Conservation (phyloP, 2,329 filamentous ascomycete species). For the Colletotrichum lindemuthianum region DNA sequence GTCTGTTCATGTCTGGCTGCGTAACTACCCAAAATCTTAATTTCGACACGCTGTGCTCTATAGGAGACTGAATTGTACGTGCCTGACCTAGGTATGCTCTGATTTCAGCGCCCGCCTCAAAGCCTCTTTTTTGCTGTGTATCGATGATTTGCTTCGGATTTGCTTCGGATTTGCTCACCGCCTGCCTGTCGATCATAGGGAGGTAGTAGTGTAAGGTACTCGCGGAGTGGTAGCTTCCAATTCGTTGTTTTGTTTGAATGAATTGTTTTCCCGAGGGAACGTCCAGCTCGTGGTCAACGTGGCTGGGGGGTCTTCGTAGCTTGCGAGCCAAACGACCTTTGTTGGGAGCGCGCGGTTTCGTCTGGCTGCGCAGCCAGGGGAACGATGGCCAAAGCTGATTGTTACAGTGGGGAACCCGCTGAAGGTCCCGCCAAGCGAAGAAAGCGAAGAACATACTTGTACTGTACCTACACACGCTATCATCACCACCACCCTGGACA, state of each 20-base stretch:
- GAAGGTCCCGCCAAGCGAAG: slow-evolving; percentile 3
- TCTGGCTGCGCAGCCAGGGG: background rate
- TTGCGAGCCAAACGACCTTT: slow-evolving; percentile 17
- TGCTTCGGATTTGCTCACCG: too few relatives aligned
- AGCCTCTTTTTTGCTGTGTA: background rate
- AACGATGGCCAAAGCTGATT: background rate
- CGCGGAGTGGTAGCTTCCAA: too few relatives aligned
- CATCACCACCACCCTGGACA: too few relatives aligned
- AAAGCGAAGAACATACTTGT: background rate
- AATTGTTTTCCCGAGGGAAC: background rate
- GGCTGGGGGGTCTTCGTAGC: background rate
- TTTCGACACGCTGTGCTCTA: too few relatives aligned
- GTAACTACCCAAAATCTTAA: too few relatives aligned
- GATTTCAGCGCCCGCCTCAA: background rate
- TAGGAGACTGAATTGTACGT: too few relatives aligned
- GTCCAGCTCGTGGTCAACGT: slow-evolving; percentile 2
- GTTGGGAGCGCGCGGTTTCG: slow-evolving; percentile 19
- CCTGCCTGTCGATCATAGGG: too few relatives aligned
- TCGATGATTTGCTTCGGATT: background rate
- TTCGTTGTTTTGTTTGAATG: background rate
- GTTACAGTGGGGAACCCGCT: slow-evolving; percentile 29
- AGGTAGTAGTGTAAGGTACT: too few relatives aligned
- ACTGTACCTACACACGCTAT: too few relatives aligned
- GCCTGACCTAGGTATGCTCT: background rate
- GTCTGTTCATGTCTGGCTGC: slow-evolving; percentile 3